Conservation (phyloP, 2,329 filamentous ascomycete species). For the Dichotomopilus funicola region DNA sequence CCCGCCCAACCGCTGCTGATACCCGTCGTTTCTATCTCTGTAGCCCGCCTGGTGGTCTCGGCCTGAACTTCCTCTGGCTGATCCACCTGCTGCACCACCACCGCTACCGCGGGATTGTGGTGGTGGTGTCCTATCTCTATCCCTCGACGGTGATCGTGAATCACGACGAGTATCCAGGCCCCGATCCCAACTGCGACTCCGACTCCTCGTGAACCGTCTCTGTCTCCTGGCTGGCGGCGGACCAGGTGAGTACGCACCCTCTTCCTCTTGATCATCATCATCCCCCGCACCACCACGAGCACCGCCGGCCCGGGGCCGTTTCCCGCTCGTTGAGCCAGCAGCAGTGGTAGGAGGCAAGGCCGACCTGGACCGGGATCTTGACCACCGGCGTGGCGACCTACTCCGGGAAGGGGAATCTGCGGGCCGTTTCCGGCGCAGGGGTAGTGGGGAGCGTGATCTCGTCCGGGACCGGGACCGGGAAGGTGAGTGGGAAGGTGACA, state of each 20-base stretch:
- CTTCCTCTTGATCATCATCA: neutral
- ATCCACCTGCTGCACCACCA: no score
- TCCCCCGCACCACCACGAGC: no score
- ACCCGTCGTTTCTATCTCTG: no score
- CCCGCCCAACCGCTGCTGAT: no score
- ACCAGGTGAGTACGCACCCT: constrained; percentile 18
- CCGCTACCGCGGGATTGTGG: no score
- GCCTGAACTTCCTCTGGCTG: no score
- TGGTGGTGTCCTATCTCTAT: no score
- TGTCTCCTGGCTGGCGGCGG: constrained; percentile 15
- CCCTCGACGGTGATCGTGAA: neutral
- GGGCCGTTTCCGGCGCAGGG: constrained; percentile 10
- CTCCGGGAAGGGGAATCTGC: constrained; percentile 10
- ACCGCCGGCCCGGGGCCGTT: no score
- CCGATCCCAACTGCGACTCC: neutral
- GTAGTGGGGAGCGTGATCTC: constrained; percentile 5
- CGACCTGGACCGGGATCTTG: constrained; percentile 14
- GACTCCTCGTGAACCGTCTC: constrained; percentile 9
- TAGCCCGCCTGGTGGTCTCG: no score
- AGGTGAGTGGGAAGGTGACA: constrained; percentile 2
- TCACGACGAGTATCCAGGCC: neutral
- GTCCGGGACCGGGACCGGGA: constrained; percentile 10
- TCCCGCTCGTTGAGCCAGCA: neutral
- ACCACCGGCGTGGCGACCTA: constrained; percentile 7
- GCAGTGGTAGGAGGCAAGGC: constrained; percentile 2